phyloP scores from a whole-genome alignment of 768 basidiomycete genomes.

The Phaeotremella fagi region DNA sequence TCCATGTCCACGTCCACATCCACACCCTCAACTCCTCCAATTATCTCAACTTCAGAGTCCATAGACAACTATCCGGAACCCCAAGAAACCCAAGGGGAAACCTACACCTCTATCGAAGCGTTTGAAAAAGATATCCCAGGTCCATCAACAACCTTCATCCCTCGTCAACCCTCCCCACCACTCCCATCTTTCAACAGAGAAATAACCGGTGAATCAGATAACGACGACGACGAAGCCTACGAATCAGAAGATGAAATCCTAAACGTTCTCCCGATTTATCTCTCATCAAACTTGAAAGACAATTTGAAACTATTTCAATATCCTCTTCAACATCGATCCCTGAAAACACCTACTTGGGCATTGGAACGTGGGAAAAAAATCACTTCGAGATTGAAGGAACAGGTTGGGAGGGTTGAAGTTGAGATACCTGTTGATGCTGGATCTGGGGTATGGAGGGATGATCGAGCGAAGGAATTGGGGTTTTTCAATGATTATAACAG shows the following conservation, averaged over 20 bases:
- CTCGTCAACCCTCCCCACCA: constrained; percentile 29
- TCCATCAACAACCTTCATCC: constrained; percentile 33
- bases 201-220: background rate
- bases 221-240: constrained; percentile 8
- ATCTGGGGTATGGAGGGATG: constrained; percentile 42
- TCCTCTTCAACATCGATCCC: constrained; percentile 34
- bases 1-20: too few relatives aligned
- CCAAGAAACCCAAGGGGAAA: constrained; percentile 5
- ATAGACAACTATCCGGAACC: constrained; percentile 25
- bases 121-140: constrained; percentile 20
- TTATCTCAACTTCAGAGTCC: constrained; percentile 17
- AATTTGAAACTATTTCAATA: constrained; percentile 47
- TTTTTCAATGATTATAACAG: constrained; percentile 28
- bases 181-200: constrained; percentile 12
- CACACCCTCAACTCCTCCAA: too few relatives aligned
- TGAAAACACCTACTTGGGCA: constrained; percentile 35
- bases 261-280: constrained; percentile 45
- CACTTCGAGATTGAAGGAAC: constrained; percentile 43
- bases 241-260: constrained; percentile 39
- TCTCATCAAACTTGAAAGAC: constrained; percentile 35
- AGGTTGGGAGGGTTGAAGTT: constrained; percentile 41
- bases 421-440: constrained; percentile 48
- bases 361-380: constrained; percentile 34
- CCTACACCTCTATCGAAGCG: constrained; percentile 4
- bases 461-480: constrained; percentile 44